phyloP scores from a whole-genome alignment of 345 rosid genomes.

The Melaleuca alternifolia region DNA sequence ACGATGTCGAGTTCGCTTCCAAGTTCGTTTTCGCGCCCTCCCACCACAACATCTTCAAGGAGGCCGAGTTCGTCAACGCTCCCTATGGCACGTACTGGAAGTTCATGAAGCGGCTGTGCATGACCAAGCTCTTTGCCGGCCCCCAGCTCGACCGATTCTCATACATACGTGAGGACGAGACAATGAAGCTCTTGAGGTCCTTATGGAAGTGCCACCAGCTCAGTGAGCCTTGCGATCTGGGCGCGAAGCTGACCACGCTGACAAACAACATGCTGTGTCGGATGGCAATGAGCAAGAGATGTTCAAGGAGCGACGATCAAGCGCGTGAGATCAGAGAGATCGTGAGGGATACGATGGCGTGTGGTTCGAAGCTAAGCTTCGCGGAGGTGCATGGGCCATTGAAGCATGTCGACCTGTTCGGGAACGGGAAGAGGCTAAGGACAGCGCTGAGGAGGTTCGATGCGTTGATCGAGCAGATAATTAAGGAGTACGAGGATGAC shows the following conservation, averaged over 20 bases:
- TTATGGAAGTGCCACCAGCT: constrained; percentile 11
- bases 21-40: constrained; percentile 47
- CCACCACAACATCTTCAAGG: constrained; percentile 39
- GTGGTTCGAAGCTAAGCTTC: constrained; percentile 21
- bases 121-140: constrained; percentile 42
- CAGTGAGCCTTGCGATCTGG: constrained; percentile 35
- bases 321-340: constrained; percentile 38
- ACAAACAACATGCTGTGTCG: constrained; percentile 38
- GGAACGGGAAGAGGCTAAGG: constrained; percentile 26
- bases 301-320: constrained; percentile 12
- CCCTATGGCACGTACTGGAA: constrained; percentile 63
- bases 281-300: constrained; percentile 52
- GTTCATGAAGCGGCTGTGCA: constrained; percentile 66
- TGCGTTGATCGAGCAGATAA: constrained; percentile 20
- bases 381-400: constrained; percentile 30
- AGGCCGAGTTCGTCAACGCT: constrained; percentile 38
- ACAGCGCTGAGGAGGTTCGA: constrained; percentile 18
- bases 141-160: constrained; percentile 42
- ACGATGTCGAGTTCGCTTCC: constrained; percentile 43
- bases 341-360: constrained; percentile 14
- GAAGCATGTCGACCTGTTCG: constrained; percentile 24
- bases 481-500: constrained; percentile 19
- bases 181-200: constrained; percentile 19
- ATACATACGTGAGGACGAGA: constrained; percentile 44
- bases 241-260: constrained; percentile 28